These are phyloP conservation scores for Fusarium tuaranense DNA, from an alignment of 2,329 filamentous ascomycete species.

Conservation along the genomic window DNA sequence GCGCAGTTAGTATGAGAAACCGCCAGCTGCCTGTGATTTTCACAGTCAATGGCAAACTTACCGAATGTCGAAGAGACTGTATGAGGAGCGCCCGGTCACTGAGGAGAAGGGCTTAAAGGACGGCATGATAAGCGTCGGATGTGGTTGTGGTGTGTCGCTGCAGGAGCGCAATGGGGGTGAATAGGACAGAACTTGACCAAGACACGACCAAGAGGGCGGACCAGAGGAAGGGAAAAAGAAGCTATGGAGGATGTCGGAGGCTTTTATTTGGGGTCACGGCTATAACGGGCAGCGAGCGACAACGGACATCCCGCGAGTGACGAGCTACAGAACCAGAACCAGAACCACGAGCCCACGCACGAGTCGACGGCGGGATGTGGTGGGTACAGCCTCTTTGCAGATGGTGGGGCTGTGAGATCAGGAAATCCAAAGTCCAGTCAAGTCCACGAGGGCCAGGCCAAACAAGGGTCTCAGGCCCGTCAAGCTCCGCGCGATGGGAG, in stretches of 20 bases:
- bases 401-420: conserved; percentile 41
- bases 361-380: conserved; percentile 35
- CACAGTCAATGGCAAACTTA: conserved; percentile 47
- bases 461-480: conserved; percentile 30
- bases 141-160: conserved; percentile 29
- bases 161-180: conserved; percentile 18
- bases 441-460: conserved; percentile 29
- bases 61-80: conserved; percentile 70
- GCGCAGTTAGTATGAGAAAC: conserved; percentile 11
- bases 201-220: conserved; percentile 36
- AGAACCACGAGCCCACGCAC: conserved; percentile 35
- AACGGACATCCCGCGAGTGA: conserved; percentile 29
- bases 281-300: conserved; percentile 23
- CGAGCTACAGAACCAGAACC: conserved; percentile 34
- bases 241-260: conserved; percentile 40
- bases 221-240: conserved; percentile 33
- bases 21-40: not conserved
- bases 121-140: conserved; percentile 57
- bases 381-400: conserved; percentile 37
- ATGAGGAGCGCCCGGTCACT: conserved; percentile 62
- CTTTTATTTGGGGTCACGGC: conserved; percentile 44
- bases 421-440: conserved; percentile 20
- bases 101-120: conserved; percentile 68
- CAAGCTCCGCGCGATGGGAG: conserved; percentile 35
- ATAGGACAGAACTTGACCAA: conserved; percentile 22